Evolutionary conservation across 108 stramenopile species (phyloP).

Genomic region (Aurantiochytrium sp.): DNA sequence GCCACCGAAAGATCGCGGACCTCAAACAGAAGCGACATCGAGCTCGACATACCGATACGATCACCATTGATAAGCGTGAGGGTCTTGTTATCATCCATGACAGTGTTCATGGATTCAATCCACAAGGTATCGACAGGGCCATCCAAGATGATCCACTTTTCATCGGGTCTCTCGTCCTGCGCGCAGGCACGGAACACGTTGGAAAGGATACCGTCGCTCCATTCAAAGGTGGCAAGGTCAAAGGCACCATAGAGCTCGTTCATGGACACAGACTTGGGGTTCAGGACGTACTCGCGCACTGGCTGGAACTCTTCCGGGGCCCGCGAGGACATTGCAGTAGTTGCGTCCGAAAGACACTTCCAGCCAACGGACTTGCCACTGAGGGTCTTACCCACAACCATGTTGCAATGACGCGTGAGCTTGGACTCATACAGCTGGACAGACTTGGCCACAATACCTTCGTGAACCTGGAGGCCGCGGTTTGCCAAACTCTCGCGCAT

Average conservation of each 20-base stretch:
- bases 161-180: conserved; percentile 48
- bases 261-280: conserved; percentile 53
- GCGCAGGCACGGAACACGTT: conserved; percentile 56
- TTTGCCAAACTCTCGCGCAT: conserved; percentile 33
- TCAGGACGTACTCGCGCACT: conserved; percentile 40
- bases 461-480: conserved; percentile 48
- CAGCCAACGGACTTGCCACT: conserved; percentile 55
- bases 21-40: conserved; percentile 59
- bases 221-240: conserved; percentile 56
- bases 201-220: conserved; percentile 60
- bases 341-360: conserved; percentile 51
- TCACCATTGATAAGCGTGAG: conserved; percentile 67
- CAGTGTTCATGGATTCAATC: conserved; percentile 65
- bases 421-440: conserved; percentile 61
- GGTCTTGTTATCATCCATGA: conserved; percentile 70
- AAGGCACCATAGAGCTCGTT: conserved; percentile 63
- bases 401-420: conserved; percentile 65
- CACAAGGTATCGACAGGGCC: conserved; percentile 63
- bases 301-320: conserved; percentile 38
- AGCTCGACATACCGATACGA: conserved; percentile 52
- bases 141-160: conserved; percentile 63
- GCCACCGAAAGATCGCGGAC: conserved; percentile 59
- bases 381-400: conserved; percentile 59
- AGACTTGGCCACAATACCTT: conserved; percentile 49
- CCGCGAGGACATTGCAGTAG: conserved; percentile 32